Percentiles rank a stretch among this genome's conserved stretches.
phyloP scores from a whole-genome alignment of 2,329 filamentous ascomycete species.

The Penicillium thymicola region DNA sequence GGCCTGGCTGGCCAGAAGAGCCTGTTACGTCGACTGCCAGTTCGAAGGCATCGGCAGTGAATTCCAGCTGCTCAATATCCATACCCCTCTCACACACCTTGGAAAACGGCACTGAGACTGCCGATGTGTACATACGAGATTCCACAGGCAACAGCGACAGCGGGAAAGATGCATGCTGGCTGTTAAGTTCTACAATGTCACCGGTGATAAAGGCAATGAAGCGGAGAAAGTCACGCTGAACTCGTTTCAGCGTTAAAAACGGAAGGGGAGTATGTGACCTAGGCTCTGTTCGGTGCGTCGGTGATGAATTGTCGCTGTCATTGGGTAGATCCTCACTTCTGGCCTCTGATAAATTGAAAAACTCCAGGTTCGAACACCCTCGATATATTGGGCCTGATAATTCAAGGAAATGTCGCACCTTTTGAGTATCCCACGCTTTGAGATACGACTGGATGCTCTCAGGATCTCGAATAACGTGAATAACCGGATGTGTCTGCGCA shows the following conservation, averaged over 20 bases:
- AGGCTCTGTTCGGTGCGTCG: slow-evolving; percentile 33
- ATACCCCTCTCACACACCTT: slow-evolving; percentile 53
- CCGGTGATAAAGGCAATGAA: slow-evolving; percentile 61
- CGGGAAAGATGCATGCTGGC: slow-evolving; percentile 53
- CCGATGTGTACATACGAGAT: slow-evolving; percentile 63
- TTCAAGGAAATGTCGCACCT: slow-evolving; percentile 58
- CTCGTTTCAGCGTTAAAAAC: slow-evolving; percentile 64
- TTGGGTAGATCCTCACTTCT: slow-evolving; percentile 25
- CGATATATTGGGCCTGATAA: slow-evolving; percentile 53
- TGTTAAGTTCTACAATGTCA: slow-evolving; percentile 29
- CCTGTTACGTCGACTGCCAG: slow-evolving; percentile 50
- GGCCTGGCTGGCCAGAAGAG: slow-evolving; percentile 29
- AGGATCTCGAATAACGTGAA: slow-evolving; percentile 66
- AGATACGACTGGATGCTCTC: slow-evolving; percentile 64
- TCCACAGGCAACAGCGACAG: slow-evolving; percentile 61
- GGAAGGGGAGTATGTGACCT: slow-evolving; percentile 49
- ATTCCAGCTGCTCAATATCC: slow-evolving; percentile 63
- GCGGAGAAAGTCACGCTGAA: slow-evolving; percentile 67
- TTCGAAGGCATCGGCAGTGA: slow-evolving; percentile 66
- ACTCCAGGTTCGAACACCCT: slow-evolving; percentile 69
- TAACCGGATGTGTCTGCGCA: slow-evolving; percentile 63
- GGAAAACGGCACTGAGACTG: slow-evolving; percentile 60
- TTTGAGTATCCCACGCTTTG: slow-evolving; percentile 53
- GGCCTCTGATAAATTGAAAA: slow-evolving; percentile 68
- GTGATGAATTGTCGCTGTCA: slow-evolving; percentile 25